A percentile compares a stretch with the other conserved stretches of the same genome.
Evolutionary conservation across 2,329 filamentous ascomycete genomes (phyloP).

Genomic region (Escovopsis weberi): DNA sequence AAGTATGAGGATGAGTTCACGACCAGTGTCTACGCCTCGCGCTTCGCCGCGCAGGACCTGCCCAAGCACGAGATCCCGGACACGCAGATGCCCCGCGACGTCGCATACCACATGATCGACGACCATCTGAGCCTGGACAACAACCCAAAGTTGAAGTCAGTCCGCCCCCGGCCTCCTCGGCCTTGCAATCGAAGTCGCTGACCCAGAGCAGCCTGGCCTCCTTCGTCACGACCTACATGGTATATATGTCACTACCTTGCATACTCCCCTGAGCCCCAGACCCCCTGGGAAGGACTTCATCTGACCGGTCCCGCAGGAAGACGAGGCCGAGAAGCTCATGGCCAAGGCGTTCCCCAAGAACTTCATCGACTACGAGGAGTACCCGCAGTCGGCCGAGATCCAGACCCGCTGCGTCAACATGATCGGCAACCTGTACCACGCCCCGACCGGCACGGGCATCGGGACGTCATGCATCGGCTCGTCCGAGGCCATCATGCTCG

Average conservation of each 20-base stretch:
- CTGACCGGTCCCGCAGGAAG: conserved; percentile 46
- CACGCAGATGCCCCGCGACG: conserved; percentile 73
- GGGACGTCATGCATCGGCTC: conserved; percentile 83
- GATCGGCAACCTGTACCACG: conserved; percentile 83
- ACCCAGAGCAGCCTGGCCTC: conserved; percentile 54
- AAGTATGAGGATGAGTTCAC: conserved; percentile 46
- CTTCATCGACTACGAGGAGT: conserved; percentile 84
- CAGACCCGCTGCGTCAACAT: conserved; percentile 87
- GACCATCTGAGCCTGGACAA: conserved; percentile 86
- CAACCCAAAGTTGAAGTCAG: conserved; percentile 72
- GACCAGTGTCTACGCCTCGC: conserved; percentile 76
- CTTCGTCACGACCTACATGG: conserved; percentile 96
- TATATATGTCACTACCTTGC: conserved; percentile 21
- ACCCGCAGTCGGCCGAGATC: conserved; percentile 67
- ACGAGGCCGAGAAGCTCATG: conserved; percentile 95
- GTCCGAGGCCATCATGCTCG: conserved; percentile 78
- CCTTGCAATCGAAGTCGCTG: too few species aligned
- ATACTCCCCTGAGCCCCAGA: conserved; percentile 1
- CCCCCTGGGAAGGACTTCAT: too few species aligned
- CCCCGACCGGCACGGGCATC: conserved; percentile 56
- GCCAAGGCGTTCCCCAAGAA: conserved; percentile 83
- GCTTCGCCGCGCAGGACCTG: conserved; percentile 67
- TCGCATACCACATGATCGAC: conserved; percentile 96
- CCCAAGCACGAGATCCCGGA: conserved; percentile 81
- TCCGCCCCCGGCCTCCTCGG: too few species aligned